Base-by-base conservation (phyloP, 148 eudicot genomes). In the Vaccinium myrtillus region DNA sequence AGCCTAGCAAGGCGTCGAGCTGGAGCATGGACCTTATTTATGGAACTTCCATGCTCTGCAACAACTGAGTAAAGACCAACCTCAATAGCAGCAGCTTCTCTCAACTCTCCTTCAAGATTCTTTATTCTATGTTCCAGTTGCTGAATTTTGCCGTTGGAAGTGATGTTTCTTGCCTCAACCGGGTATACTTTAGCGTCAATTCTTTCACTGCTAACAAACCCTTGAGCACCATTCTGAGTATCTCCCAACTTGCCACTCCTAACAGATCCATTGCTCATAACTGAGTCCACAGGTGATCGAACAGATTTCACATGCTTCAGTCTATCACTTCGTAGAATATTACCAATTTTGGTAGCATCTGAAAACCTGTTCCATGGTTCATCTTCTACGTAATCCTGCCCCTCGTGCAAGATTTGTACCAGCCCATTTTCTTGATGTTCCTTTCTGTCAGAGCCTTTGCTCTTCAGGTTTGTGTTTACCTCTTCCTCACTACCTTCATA, bases 41-140 rank as follows among this genome's bases (percentile, higher is more conserved):
- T 88, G 84, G 99, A 97, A 86, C 98, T 97, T 85, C 98, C 99
- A 79, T 97, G 99, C 87, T 97, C 99, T 10, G 98, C 96, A 86
- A 92, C 92, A 79, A 95, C 92, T 25, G 98, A 94, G 83, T 97
- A 97, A 14, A 97, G 93, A 74, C 95, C 89, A 67, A 91, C 90
- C 86, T 97, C 99, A 77, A 93, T 82, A 49, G 92, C 98, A 86
- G 99, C 98, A 86, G 93, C 96, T 91, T 95, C 98, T 86, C 89
- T 93, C 87, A 97, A 86, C 79, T 97, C 99, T 63, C 90, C 93
- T 88, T 97, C 98, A 27, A 95, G 89, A 87, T 84, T 87, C 85
- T 86, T 88, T 80, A 95, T 88, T 89, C 92, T 91, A 30, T 83
- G 88, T 85, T 94, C 96, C 84, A 94, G 86, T 81, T 88, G 91